A percentile compares a stretch with the other conserved stretches of the same genome.
Conservation (phyloP, 257 asterid species). For the Solanum tarijense region DNA sequence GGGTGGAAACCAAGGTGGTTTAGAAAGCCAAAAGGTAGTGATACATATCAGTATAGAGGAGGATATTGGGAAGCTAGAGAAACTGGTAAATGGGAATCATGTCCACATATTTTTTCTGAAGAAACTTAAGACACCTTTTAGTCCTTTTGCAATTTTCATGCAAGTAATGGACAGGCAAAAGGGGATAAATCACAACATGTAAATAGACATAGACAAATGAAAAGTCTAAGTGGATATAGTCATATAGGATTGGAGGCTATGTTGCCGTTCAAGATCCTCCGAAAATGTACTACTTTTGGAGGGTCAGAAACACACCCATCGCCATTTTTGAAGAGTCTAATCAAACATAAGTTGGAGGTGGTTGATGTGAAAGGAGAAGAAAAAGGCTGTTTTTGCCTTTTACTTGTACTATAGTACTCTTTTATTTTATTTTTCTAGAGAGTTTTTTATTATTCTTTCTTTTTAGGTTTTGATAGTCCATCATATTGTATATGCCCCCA, state of each 20-base stretch:
- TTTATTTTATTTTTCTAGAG: not conserved
- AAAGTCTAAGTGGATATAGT: not conserved
- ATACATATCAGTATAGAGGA: slow-evolving; percentile 11
- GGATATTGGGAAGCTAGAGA: slow-evolving; percentile 22
- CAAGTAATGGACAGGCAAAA: not conserved
- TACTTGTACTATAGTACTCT: not conserved
- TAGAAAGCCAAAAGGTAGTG: slow-evolving; percentile 2
- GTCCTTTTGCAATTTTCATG: not conserved
- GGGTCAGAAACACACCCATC: not conserved
- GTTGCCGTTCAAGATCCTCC: not conserved
- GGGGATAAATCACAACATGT: not conserved
- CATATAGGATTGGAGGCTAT: not conserved
- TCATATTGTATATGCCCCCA: not conserved
- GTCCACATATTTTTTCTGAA: slow-evolving; percentile 17
- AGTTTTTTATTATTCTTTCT: not conserved
- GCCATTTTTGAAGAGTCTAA: not conserved
- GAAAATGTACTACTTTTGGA: not conserved
- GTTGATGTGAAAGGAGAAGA: not conserved
- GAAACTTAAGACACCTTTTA: not conserved
- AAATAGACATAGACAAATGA: not conserved
- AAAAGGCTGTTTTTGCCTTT: not conserved
- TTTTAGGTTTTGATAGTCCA: not conserved
- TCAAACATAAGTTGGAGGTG: not conserved
- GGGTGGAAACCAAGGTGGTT: slow-evolving; percentile 23
- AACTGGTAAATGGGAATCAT: slow-evolving; percentile 9